These are phyloP conservation scores for Leptodontidium sp. DNA, from an alignment of 2,329 filamentous ascomycete species.

Conservation along the genomic window DNA sequence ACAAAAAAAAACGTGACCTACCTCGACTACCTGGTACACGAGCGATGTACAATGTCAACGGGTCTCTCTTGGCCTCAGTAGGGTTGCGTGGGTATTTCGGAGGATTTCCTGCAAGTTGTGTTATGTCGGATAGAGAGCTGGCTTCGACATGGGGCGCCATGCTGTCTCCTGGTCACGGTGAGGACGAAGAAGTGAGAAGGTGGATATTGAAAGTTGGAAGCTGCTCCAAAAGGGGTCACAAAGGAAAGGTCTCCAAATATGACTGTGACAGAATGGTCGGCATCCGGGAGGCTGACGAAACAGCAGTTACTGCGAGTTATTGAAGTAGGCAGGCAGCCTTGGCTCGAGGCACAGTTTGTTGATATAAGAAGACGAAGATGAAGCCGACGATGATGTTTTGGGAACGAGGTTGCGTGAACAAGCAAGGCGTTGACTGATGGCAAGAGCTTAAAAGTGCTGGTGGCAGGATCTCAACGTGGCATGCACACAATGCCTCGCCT, in stretches of 20 bases:
- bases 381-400: slow-evolving; percentile 9
- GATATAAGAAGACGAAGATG: background rate
- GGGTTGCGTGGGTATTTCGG: slow-evolving; percentile 85
- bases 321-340: background rate
- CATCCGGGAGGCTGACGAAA: background rate
- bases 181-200: background rate
- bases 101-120: slow-evolving; percentile 82
- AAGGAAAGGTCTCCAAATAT: background rate
- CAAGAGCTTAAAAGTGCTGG: background rate
- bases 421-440: background rate
- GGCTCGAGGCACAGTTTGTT: background rate
- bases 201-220: background rate
- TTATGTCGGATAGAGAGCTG: slow-evolving; percentile 81
- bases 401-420: slow-evolving; percentile 5
- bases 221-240: background rate
- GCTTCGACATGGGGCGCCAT: slow-evolving; percentile 67
- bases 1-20: slow-evolving; percentile 52
- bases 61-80: slow-evolving; percentile 70
- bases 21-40: slow-evolving; percentile 91
- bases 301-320: background rate
- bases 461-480: slow-evolving; percentile 17
- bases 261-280: background rate
- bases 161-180: background rate
- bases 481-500: background rate
- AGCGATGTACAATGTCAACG: slow-evolving; percentile 88